A percentile compares a stretch with the other conserved stretches of the same genome.
phyloP scores from a whole-genome alignment of 768 basidiomycete species.

The Ramaria rubella region DNA sequence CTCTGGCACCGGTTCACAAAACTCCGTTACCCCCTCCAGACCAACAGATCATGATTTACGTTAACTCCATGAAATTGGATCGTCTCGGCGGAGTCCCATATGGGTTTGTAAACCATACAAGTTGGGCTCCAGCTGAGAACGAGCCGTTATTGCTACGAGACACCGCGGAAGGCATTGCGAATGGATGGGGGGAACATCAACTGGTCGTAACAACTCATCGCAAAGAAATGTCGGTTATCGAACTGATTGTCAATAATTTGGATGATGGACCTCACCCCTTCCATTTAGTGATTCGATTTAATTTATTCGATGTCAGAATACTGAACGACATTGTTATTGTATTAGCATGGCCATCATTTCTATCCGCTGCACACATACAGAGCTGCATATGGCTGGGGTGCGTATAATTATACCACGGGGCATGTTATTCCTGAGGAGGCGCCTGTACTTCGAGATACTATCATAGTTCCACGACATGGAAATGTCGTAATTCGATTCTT shows the following conservation, averaged over 20 bases:
- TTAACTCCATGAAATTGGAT: slow-evolving; percentile 8
- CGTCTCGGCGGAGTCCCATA: slow-evolving; percentile 10
- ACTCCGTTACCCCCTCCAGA: slow-evolving; percentile 7
- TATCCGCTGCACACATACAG: slow-evolving; percentile 8
- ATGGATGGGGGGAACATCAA: slow-evolving; percentile 1
- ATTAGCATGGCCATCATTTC: slow-evolving; percentile 15
- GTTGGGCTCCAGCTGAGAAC: slow-evolving; percentile 2
- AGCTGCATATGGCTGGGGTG: slow-evolving; percentile 12
- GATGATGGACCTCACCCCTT: slow-evolving; percentile 16
- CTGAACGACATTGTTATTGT: background rate
- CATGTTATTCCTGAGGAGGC: background rate
- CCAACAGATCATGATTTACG: slow-evolving; percentile 4
- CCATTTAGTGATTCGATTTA: slow-evolving; percentile 8
- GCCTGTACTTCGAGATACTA: slow-evolving; percentile 11
- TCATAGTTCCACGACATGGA: slow-evolving; percentile 8
- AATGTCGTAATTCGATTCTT: slow-evolving; percentile 3
- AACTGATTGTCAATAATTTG: slow-evolving; percentile 14
- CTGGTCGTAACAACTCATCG: slow-evolving; percentile 10
- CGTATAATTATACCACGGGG: slow-evolving; percentile 6
- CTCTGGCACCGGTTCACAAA: background rate
- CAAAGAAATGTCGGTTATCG: slow-evolving; percentile 8
- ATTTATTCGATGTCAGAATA: background rate
- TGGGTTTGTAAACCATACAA: slow-evolving; percentile 13
- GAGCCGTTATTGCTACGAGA: slow-evolving; percentile 4
- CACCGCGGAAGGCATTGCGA: background rate